Conservation (phyloP, 2,329 filamentous ascomycete species). For the Fusarium citri region DNA sequence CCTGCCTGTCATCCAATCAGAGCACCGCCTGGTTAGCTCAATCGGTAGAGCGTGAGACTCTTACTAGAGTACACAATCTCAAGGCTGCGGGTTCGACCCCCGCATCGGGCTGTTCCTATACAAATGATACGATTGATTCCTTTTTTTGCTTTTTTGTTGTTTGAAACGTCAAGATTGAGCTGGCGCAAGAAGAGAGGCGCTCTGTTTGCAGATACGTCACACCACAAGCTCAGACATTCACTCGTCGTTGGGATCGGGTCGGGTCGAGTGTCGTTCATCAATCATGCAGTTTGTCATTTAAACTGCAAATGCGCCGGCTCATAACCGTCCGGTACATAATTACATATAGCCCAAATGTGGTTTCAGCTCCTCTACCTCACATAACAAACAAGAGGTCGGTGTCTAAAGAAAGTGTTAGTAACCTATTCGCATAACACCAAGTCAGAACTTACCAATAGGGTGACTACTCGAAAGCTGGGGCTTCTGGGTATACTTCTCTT, state of each 20-base stretch:
- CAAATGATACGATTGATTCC: conserved; percentile 32
- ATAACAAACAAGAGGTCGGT: conserved; percentile 76
- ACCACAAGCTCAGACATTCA: not conserved
- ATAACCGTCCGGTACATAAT: conserved; percentile 2
- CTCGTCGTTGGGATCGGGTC: not conserved
- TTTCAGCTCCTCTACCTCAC: conserved; percentile 52
- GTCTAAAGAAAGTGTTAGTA: conserved; percentile 57
- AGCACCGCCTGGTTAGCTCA: conserved; percentile 53
- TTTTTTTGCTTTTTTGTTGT: conserved; percentile 5
- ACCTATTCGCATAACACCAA: not conserved
- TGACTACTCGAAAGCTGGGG: conserved; percentile 97
- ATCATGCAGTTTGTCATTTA: conserved; percentile 7
- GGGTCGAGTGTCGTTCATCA: not conserved
- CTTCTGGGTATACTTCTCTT: conserved; percentile 91
- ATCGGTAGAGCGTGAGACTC: conserved; percentile 77
- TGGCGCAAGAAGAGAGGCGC: not conserved
- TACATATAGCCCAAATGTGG: conserved; percentile 63
- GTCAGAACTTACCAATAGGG: conserved; percentile 78
- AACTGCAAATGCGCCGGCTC: not conserved
- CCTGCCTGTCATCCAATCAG: not conserved
- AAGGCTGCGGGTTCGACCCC: conserved; percentile 68
- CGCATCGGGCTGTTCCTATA: conserved; percentile 57
- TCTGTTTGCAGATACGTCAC: not conserved
- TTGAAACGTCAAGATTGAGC: not conserved
- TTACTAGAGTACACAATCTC: conserved; percentile 60